phyloP scores from a whole-genome alignment of 2,329 filamentous ascomycete genomes.

The Exophiala aquamarina region DNA sequence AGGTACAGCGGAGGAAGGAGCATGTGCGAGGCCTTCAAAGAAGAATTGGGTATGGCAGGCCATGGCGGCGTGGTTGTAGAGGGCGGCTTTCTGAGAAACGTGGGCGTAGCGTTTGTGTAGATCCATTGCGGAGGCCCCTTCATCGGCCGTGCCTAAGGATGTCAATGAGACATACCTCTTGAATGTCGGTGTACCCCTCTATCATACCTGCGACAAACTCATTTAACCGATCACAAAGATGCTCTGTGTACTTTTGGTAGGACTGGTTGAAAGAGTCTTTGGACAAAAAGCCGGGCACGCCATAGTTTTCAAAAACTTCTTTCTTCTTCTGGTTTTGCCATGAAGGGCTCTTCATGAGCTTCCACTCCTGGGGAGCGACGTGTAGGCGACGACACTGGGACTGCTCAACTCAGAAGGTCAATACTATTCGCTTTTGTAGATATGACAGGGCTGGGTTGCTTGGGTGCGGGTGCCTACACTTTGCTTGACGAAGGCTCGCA shows the following conservation, averaged over 20 bases:
- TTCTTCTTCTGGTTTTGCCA: conserved; percentile 19
- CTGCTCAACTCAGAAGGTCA: conserved; percentile 17
- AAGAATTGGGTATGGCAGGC: conserved; percentile 78
- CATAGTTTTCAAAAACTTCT: conserved; percentile 39
- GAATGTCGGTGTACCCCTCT: too few relatives aligned
- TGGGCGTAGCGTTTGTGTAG: conserved; percentile 76
- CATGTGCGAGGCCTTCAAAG: conserved; percentile 43
- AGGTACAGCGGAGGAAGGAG: conserved; percentile 13
- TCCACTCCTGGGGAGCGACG: conserved; percentile 8
- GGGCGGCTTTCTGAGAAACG: conserved; percentile 70
- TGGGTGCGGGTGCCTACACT: conserved; percentile 6
- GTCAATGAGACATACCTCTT: too few relatives aligned
- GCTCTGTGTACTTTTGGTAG: conserved; percentile 78
- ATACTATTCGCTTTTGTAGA: not conserved
- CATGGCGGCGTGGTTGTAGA: conserved; percentile 97
- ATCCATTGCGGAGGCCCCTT: conserved; percentile 52
- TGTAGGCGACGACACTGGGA: conserved; percentile 25
- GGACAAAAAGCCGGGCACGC: conserved; percentile 71
- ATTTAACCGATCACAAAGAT: conserved; percentile 76
- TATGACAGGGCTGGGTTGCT: not conserved
- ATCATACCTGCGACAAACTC: conserved; percentile 65
- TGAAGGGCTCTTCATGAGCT: not conserved
- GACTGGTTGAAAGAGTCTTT: conserved; percentile 69
- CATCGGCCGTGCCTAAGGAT: conserved; percentile 20
- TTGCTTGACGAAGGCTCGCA: conserved; percentile 24